Evolutionary conservation across 1,284 basidiomycete genomes (phyloP), one percentile per base, ranked within the genome.

Genomic region (Gymnopus androsaceus): DNA sequence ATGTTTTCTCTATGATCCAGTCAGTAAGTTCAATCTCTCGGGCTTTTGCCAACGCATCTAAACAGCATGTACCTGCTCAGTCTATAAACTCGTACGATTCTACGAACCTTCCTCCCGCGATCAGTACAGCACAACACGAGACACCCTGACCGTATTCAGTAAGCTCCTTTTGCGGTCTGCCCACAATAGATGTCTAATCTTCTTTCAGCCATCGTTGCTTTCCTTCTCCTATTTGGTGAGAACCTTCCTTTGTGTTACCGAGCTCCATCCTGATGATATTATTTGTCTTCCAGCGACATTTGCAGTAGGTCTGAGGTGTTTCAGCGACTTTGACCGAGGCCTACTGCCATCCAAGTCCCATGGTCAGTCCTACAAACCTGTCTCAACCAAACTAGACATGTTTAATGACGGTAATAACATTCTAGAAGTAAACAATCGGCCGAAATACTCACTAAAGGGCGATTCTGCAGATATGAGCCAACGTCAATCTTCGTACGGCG

Each of bases 61-160:
- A 53, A 3, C 41, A 46, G 12, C n/a, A 5, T 21, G 21, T 33
- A 14, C 30, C 3, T 21, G 4, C 15, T 15, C 55, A 90, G 88
- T 90, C 54, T 93, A 88, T 71, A 93, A 93, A 66, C 79, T 93
- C 25, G 81, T 87, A 55, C 83, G 90, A 28, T 88, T 92, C 73
- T 93, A 88, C 67, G 72, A 81, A 33, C 86, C 87, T 7, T 60
- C 63, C 7, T 84, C 87, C 6, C 62, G 72, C 42, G 63, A 45
- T 0, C 73, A 81, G 62, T 92, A 92, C 63, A 64, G 71, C 21
- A 84, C 87, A 21, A 92, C 90, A 15, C 78, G 89, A 57, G 85
- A 78, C 59, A 92, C 88, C n/a, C 75, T 88, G 23, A 90, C 85
- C 19, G 81, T 82, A 40, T 94, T 88, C 76, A 92, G 91, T 94